phyloP scores from a whole-genome alignment of 306 rosid species.

The Malus sieversii region DNA sequence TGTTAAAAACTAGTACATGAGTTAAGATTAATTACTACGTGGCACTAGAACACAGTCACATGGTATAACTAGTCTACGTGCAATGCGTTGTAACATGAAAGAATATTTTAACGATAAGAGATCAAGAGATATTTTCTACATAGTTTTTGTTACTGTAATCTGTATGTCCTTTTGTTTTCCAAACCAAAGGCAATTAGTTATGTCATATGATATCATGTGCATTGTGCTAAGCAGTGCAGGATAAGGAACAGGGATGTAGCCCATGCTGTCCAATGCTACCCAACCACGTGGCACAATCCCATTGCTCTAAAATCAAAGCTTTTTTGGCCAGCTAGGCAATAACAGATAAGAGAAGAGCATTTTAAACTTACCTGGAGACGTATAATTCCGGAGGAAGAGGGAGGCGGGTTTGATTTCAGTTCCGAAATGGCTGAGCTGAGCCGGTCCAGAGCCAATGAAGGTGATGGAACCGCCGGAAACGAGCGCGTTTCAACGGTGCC shows the following conservation, averaged over 20 bases:
- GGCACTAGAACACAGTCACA: no score
- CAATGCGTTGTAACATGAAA: no score
- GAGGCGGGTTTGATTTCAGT: constrained; percentile 50
- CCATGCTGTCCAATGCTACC: background rate
- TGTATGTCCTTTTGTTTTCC: background rate
- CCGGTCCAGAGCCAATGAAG: constrained; percentile 51
- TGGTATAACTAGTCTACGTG: no score
- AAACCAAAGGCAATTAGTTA: background rate
- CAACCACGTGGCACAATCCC: constrained; percentile 25
- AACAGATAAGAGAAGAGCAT: background rate
- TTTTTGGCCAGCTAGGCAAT: background rate
- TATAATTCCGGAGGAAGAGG: constrained; percentile 52
- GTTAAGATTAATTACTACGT: background rate
- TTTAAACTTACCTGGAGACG: constrained; percentile 42
- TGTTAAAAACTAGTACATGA: background rate
- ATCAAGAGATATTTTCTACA: no score
- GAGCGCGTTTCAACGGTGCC: constrained; percentile 54
- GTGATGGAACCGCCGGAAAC: constrained; percentile 41
- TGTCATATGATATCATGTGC: background rate
- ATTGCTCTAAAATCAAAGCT: background rate
- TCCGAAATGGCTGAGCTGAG: constrained; percentile 45
- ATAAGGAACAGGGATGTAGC: background rate
- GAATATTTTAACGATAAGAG: no score
- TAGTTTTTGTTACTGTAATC: background rate
- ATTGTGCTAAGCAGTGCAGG: background rate